phyloP scores from a whole-genome alignment of 176 grass and related monocot genomes.

The Oryza meyeriana region DNA sequence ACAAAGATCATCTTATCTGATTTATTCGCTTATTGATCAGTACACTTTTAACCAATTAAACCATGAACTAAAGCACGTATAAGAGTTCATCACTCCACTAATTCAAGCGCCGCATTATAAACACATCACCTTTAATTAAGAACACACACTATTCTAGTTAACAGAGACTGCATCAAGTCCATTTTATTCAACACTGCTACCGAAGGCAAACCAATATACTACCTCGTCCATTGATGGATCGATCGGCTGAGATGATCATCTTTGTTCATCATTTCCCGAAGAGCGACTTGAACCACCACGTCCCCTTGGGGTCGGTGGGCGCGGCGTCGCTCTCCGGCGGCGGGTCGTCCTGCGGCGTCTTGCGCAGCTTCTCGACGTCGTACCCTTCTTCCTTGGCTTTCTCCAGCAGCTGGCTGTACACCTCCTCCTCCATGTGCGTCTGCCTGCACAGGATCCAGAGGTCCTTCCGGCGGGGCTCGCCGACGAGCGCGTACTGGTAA shows the following conservation, averaged over 20 bases:
- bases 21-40: neutral
- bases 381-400: conserved; percentile 47
- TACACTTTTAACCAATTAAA: neutral
- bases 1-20: neutral
- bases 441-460: conserved; percentile 62
- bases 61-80: neutral
- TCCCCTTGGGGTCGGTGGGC: conserved; percentile 49
- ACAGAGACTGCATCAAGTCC: too few species aligned
- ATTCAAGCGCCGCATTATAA: neutral
- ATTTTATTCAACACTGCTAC: neutral
- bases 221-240: neutral
- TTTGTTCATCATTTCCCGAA: conserved; percentile 51
- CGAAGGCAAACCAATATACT: neutral
- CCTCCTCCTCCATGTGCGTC: conserved; percentile 63
- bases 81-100: neutral
- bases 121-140: neutral
- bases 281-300: conserved; percentile 69
- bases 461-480: conserved; percentile 58
- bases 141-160: neutral
- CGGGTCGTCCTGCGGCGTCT: conserved; percentile 61
- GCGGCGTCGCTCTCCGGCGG: conserved; percentile 49
- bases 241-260: too few species aligned
- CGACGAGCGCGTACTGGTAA: conserved; percentile 73
- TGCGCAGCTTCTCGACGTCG: conserved; percentile 49
- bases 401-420: conserved; percentile 68